Evolutionary conservation across 2,329 filamentous ascomycete genomes (phyloP), one percentile per base, ranked within the genome.

Genomic region (Ceratocystis huliohia): DNA sequence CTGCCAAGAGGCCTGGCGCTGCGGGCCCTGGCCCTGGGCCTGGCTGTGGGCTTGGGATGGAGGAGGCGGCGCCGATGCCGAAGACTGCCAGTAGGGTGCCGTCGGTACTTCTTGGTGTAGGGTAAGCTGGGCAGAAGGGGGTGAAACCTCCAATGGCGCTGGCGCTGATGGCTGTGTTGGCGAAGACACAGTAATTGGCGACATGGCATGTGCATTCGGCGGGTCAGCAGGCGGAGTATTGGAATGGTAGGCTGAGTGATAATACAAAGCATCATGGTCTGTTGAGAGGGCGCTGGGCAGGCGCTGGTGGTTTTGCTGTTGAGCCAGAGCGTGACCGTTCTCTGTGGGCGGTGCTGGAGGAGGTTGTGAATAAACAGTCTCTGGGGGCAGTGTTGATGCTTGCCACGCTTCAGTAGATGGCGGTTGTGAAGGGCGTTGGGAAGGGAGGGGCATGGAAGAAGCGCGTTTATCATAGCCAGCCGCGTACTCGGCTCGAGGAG

Each of bases 261-360:
- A 88, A 71, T 83, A 86, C 8, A 80, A 79, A 10, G 81, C 77
- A 67, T 78, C 82, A 1, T 82, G 78, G 67, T 88, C 84, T 17
- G 78, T 69, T 45, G 74, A 72, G 41, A 74, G 71, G 6, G 66
- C 67, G 30, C 37, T 65, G n/a, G 69, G 72, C 44, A 71, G 73
- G 50, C 45, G 61, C 17, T 66, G 63, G 15, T 64, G 13, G 22
- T 22, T 15, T 44, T 56, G 45, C 20, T 46, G 56, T 48, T 56
- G 50, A 17, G 65, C 45, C 13, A 56, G 25, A 13, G 50, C 61
- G 10, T 63, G 46, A 6, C 61, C 56, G 44, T 41, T 53, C 68
- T 77, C 75, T n/a, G 68, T 71, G 1, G 74, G 71, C n/a, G 70
- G 66, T 64, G 74, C 75, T 28, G 70, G 72, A 22, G 62, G 20